phyloP scores from a whole-genome alignment of 2,329 filamentous ascomycete genomes.

The Fusarium sp. region DNA sequence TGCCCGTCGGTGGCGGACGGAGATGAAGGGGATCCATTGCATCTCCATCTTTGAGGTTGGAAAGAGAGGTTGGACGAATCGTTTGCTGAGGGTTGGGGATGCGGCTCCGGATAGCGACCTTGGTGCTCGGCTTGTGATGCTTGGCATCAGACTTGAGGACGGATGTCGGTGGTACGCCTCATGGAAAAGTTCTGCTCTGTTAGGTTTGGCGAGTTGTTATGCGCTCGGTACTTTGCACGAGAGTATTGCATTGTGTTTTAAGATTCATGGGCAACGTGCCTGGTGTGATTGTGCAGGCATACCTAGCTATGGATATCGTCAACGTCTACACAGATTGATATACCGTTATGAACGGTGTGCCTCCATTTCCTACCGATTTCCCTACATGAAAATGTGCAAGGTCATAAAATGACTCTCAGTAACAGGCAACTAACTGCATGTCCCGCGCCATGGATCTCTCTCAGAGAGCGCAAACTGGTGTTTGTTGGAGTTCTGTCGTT shows the following conservation, averaged over 20 bases:
- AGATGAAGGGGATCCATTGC: slow-evolving; percentile 5
- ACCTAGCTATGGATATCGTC: too few species aligned
- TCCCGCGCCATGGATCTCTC: not conserved
- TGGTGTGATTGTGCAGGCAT: not conserved
- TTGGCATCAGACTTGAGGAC: not conserved
- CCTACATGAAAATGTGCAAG: not conserved
- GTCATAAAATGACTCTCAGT: not conserved
- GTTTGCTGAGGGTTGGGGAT: not conserved
- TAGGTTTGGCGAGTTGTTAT: not conserved
- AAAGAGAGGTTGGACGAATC: slow-evolving; percentile 19
- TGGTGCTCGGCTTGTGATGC: not conserved
- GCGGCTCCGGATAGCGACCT: not conserved
- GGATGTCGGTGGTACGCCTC: not conserved
- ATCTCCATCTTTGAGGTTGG: not conserved
- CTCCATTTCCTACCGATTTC: not conserved
- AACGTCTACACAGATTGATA: not conserved
- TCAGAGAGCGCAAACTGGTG: not conserved
- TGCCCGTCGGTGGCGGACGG: not conserved
- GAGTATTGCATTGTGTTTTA: not conserved
- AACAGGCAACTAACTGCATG: not conserved
- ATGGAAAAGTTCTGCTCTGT: not conserved
- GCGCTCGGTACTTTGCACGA: not conserved
- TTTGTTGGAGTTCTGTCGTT: not conserved
- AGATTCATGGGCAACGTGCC: not conserved
- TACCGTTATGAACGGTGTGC: not conserved